These are phyloP conservation scores for Candida bentonensis DNA, from an alignment of 805 yeast genomes.

Conservation along the genomic window DNA sequence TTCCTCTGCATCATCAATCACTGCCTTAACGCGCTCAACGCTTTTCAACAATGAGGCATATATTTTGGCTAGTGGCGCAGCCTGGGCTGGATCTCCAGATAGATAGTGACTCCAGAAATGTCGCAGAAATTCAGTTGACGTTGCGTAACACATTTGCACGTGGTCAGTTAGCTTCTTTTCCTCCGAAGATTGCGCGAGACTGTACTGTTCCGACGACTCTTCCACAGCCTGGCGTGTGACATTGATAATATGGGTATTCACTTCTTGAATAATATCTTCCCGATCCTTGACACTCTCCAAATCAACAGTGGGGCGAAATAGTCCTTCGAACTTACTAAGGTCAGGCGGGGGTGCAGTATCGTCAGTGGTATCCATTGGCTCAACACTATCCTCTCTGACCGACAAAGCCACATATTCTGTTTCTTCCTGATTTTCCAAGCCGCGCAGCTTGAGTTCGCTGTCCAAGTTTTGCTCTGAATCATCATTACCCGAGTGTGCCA, in stretches of 20 bases:
- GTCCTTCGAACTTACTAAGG: conserved; percentile 31
- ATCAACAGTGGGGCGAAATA: conserved; percentile 71
- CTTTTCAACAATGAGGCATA: conserved; percentile 37
- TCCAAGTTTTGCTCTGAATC: conserved; percentile 15
- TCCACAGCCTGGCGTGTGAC: background rate
- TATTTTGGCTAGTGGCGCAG: conserved; percentile 29
- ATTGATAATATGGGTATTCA: conserved; percentile 5
- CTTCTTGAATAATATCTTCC: conserved; percentile 3
- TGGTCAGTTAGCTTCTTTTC: conserved; percentile 31
- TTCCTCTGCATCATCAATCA: conserved; percentile 12
- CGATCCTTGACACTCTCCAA: conserved; percentile 53
- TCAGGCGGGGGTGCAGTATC: background rate
- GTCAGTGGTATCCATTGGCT: conserved; percentile 5
- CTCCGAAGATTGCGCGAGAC: conserved; percentile 2
- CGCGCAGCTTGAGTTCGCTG: conserved; percentile 16
- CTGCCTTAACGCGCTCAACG: conserved; percentile 28
- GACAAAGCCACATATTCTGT: conserved; percentile 5
- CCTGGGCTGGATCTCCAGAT: conserved; percentile 27
- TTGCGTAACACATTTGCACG: conserved; percentile 49
- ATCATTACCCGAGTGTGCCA: conserved; percentile 39
- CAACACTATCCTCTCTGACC: background rate
- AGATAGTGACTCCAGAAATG: conserved; percentile 45
- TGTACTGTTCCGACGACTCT: background rate
- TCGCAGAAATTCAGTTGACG: conserved; percentile 59
- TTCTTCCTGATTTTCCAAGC: conserved; percentile 10